phyloP scores from a whole-genome alignment of 345 rosid genomes.

The Bruguiera parviflora region DNA sequence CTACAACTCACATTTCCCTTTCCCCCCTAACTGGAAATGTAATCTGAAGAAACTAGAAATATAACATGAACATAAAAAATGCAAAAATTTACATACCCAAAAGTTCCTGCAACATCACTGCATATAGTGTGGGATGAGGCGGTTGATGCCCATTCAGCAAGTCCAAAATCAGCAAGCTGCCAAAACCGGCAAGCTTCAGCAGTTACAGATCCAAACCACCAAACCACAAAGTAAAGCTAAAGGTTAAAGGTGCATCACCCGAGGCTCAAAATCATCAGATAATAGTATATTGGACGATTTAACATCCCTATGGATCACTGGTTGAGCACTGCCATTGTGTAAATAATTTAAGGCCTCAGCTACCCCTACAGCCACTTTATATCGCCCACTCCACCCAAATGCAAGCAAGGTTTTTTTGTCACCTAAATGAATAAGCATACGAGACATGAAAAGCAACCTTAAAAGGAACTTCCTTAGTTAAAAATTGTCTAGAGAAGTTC shows the following conservation, averaged over 20 bases:
- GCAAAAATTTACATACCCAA: conserved; percentile 57
- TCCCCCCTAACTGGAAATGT: neutral
- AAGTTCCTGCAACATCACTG: conserved; percentile 83
- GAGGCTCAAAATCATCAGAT: conserved; percentile 94
- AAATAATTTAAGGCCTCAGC: conserved; percentile 89
- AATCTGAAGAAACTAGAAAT: neutral
- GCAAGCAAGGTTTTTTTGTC: conserved; percentile 45
- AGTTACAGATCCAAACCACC: conserved; percentile 8
- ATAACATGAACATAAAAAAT: neutral
- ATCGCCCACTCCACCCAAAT: conserved; percentile 78
- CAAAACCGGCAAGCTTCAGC: conserved; percentile 5
- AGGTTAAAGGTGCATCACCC: conserved; percentile 36
- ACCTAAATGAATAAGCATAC: conserved; percentile 40
- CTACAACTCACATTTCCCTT: neutral
- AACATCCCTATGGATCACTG: conserved; percentile 91
- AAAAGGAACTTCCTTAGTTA: neutral
- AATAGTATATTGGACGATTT: conserved; percentile 91
- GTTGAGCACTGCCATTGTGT: conserved; percentile 42
- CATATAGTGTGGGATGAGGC: conserved; percentile 46
- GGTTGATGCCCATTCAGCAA: conserved; percentile 64
- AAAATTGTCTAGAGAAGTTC: neutral
- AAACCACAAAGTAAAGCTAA: conserved; percentile 6
- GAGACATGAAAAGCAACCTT: neutral
- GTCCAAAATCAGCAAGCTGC: conserved; percentile 97
- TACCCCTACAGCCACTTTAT: conserved; percentile 83